Percentiles rank a stretch among this genome's conserved stretches.
These are phyloP conservation scores for Trichosporon coremiiforme DNA, from an alignment of 1,284 basidiomycete genomes.

Conservation along the genomic window DNA sequence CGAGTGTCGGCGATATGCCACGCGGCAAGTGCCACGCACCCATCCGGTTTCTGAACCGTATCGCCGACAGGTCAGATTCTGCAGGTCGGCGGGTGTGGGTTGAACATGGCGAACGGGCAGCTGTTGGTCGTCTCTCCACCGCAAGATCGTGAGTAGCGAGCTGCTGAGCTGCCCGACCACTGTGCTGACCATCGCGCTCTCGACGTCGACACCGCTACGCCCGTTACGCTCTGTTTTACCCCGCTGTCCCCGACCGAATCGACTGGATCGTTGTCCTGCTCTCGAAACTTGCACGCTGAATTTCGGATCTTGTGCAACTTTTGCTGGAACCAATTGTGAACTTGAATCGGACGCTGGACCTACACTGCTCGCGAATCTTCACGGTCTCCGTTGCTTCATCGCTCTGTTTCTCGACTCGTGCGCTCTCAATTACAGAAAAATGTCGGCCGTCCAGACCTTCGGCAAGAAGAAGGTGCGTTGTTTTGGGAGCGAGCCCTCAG, in stretches of 20 bases:
- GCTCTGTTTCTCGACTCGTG: slow-evolving; percentile 2
- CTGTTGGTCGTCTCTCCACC: slow-evolving; percentile 26
- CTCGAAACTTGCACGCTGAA: background rate
- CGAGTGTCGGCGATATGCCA: slow-evolving; percentile 11
- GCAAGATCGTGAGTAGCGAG: slow-evolving; percentile 35
- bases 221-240: background rate
- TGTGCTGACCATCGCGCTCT: slow-evolving; percentile 22
- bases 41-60: background rate
- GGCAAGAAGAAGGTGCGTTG: slow-evolving; percentile 92
- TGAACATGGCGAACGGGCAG: slow-evolving; percentile 18
- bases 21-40: slow-evolving; percentile 7
- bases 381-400: background rate
- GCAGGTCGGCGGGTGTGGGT: slow-evolving; percentile 2
- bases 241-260: background rate
- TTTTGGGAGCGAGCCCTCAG: background rate
- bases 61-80: slow-evolving; percentile 7
- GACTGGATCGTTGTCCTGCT: background rate
- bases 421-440: slow-evolving; percentile 40
- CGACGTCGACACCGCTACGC: slow-evolving; percentile 7
- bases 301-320: background rate
- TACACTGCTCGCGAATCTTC: background rate
- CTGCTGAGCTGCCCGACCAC: slow-evolving; percentile 18
- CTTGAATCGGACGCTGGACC: background rate
- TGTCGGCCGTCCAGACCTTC: slow-evolving; percentile 83
- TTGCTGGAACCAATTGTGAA: background rate